Percentiles rank a stretch among this genome's conserved stretches.
Evolutionary conservation across 1,139 yeast species (phyloP).

Genomic region (Geotrichum carabidarum): DNA sequence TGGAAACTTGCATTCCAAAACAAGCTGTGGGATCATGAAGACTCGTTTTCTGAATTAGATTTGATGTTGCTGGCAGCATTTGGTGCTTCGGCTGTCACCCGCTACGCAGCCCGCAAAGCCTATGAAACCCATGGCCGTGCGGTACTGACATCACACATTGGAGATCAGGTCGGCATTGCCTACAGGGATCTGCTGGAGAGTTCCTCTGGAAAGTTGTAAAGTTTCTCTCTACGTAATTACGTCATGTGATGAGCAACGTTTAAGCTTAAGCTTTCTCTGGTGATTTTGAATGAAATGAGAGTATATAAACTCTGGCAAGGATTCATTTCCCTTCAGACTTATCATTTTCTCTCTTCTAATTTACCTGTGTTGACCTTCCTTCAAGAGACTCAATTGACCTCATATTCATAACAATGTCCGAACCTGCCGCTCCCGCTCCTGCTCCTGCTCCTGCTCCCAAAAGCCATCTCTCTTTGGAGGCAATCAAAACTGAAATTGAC

Average conservation of each 20-base stretch:
- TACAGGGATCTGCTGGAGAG: constrained; percentile 49
- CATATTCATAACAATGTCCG: not conserved
- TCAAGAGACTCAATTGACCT: not conserved
- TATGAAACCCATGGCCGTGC: constrained; percentile 63
- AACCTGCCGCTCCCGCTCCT: not conserved
- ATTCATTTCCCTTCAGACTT: not conserved
- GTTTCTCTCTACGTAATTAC: not conserved
- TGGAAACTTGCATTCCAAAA: constrained; percentile 59
- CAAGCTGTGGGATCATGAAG: constrained; percentile 50
- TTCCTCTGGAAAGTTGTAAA: not conserved
- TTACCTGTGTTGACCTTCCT: too few species aligned
- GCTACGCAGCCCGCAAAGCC: constrained; percentile 63
- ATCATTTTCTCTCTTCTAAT: not conserved
- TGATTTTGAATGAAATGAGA: too few species aligned
- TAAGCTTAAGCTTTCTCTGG: too few species aligned
- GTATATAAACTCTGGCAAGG: too few species aligned
- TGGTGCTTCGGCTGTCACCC: constrained; percentile 66
- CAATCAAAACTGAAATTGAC: constrained; percentile 27
- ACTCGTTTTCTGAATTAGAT: constrained; percentile 41
- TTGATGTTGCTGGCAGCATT: constrained; percentile 56
- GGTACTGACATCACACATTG: constrained; percentile 80
- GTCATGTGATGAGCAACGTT: constrained; percentile 3
- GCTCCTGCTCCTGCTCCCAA: not conserved
- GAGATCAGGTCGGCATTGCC: constrained; percentile 60
- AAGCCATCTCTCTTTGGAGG: constrained; percentile 9